A percentile compares a stretch with the other conserved stretches of the same genome.
Conservation (phyloP, 768 basidiomycete genomes). For the Cystobasidium ongulense region DNA sequence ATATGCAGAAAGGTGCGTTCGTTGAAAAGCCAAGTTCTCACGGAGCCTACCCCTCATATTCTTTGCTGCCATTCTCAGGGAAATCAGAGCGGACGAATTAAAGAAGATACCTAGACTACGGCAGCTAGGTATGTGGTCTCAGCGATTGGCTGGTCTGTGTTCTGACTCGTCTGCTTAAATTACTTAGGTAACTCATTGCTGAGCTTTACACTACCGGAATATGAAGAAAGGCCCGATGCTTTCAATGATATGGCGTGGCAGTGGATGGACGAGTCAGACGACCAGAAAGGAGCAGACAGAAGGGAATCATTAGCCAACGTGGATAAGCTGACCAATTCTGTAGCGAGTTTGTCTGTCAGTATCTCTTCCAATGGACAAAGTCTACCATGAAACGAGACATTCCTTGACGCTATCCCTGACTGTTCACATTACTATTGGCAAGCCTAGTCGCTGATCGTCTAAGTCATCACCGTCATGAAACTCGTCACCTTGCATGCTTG, state of each 20-base stretch:
- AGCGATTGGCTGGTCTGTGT: background rate
- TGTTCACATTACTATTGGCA: too few relatives aligned
- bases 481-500: background rate
- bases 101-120: constrained; percentile 7
- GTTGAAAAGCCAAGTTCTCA: too few relatives aligned
- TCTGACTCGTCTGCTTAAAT: background rate
- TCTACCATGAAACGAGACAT: too few relatives aligned
- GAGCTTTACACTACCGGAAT: background rate
- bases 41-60: background rate
- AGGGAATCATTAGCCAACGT: background rate
- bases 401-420: too few relatives aligned
- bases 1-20: constrained; percentile 37
- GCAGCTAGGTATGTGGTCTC: background rate
- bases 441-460: too few relatives aligned
- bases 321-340: background rate
- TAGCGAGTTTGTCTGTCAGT: background rate
- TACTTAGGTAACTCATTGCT: background rate
- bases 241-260: constrained; percentile 32
- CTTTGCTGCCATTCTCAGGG: constrained; percentile 2
- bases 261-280: background rate
- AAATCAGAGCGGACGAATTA: constrained; percentile 1
- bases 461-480: too few relatives aligned
- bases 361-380: background rate
- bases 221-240: constrained; percentile 18
- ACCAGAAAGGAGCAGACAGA: background rate